Base-by-base conservation (phyloP, 208 protist genomes). In the Trypanosoma caninum region DNA sequence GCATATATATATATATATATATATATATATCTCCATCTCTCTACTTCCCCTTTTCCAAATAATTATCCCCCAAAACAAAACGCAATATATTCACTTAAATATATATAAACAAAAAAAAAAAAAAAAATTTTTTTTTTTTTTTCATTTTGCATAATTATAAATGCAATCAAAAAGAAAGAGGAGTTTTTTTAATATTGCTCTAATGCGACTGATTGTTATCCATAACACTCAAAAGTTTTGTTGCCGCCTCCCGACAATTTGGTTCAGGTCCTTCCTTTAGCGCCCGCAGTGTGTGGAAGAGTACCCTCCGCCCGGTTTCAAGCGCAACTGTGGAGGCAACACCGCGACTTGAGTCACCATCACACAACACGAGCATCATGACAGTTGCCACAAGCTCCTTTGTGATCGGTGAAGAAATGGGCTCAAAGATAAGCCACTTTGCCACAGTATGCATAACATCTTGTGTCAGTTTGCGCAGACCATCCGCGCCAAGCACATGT, bases 401-500 rank as follows among this genome's bases (percentile, higher is more conserved):
- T 20, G 50, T 56, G 18, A 55, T 11, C 11, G 63, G 59, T 25
- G 71, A 71, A 18, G 53, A 61, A 10, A 53, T 59, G 30, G 71
- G 30, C 46, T 76, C 64, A 28, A 59, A 58, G 2, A 70, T 20
- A 22, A 76, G 38, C 57, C 57, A 55, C n/a, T 64, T 63, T 11
- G 71, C 47, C 2, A 64, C 33, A 5, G 72, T 20, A 13, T 56
- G 56, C 50, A 76, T 20, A 16, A 59, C 48, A 2, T 37, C 56
- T 8, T 35, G 48, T 48, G 41, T 42, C 9, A 23, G 18, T 7
- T 62, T 40, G 2, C 13, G 22, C 46, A n/a, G 18, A 14, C 11
- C 46, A 6, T 70, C 47, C 11, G n/a, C 18, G 18, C 56, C 50
- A 30, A 70, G 53, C 30, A 63, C 13, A 9, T 18, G 20, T 9